A percentile compares a stretch with the other conserved stretches of the same genome.
phyloP scores from a whole-genome alignment of 1,284 basidiomycete genomes.

The Pisolithus thermaeus region DNA sequence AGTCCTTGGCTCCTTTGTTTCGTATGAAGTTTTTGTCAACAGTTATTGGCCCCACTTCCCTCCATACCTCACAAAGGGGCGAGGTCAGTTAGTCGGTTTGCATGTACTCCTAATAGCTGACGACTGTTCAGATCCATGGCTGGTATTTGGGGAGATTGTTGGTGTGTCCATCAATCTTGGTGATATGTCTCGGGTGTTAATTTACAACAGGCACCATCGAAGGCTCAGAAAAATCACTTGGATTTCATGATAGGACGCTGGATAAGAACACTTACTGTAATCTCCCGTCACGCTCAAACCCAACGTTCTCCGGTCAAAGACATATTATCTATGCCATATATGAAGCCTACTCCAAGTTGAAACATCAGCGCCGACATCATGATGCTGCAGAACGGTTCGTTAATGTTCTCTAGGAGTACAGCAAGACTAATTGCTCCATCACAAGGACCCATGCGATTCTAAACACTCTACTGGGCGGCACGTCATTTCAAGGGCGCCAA shows the following conservation, averaged over 20 bases:
- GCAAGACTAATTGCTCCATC: too few relatives aligned
- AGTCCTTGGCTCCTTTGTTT: conserved; percentile 28
- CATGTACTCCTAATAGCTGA: not conserved
- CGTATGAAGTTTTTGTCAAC: conserved; percentile 46
- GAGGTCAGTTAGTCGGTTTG: conserved; percentile 36
- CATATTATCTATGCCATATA: too few relatives aligned
- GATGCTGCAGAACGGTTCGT: too few relatives aligned
- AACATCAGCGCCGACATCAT: too few relatives aligned
- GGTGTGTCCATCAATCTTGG: conserved; percentile 31
- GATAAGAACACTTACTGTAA: conserved; percentile 39
- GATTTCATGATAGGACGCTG: conserved; percentile 33
- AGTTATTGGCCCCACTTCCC: conserved; percentile 64
- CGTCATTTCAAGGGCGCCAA: conserved; percentile 33
- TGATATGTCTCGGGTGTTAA: not conserved
- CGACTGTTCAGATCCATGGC: conserved; percentile 43
- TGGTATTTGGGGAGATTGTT: conserved; percentile 67
- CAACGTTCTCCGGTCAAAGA: conserved; percentile 48
- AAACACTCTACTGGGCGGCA: too few relatives aligned
- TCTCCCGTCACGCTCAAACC: conserved; percentile 46
- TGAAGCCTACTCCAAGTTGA: too few relatives aligned
- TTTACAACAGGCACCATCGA: conserved; percentile 52
- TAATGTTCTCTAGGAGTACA: too few relatives aligned
- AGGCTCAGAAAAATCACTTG: conserved; percentile 51
- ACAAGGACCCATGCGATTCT: too few relatives aligned
- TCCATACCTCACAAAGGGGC: conserved; percentile 45